phyloP scores from a whole-genome alignment of 257 asterid species.

The Buddleja alternifolia region DNA sequence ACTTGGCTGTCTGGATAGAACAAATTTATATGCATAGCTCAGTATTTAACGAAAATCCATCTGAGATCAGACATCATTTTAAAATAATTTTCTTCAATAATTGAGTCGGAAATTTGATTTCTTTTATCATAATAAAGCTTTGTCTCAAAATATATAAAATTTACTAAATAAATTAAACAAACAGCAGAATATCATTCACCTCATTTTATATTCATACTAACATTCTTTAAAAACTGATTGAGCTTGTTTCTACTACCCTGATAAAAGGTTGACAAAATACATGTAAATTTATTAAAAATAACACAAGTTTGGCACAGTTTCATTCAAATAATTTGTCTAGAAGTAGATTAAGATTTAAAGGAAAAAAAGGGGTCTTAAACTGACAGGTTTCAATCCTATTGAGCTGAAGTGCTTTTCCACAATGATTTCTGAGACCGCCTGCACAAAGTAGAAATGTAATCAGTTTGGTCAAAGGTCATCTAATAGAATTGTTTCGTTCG shows the following conservation, averaged over 20 bases:
- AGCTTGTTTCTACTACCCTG: too few relatives aligned
- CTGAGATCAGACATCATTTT: neutral
- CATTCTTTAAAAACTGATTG: too few relatives aligned
- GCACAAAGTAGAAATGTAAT: conserved; percentile 31
- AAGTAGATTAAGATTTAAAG: too few relatives aligned
- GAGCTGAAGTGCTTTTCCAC: conserved; percentile 59
- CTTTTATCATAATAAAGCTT: neutral
- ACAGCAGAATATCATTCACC: conserved; percentile 1
- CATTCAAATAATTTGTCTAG: too few relatives aligned
- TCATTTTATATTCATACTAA: neutral
- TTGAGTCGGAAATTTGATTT: neutral
- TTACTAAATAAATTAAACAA: neutral
- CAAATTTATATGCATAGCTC: too few relatives aligned
- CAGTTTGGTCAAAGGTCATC: neutral
- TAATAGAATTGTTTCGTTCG: conserved; percentile 18
- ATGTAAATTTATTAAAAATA: too few relatives aligned
- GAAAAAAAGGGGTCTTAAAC: conserved; percentile 35
- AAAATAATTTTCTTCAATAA: neutral
- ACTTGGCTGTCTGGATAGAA: too few relatives aligned
- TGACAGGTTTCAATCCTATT: conserved; percentile 65
- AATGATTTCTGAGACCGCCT: conserved; percentile 85
- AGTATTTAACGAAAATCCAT: too few relatives aligned
- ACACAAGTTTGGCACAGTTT: too few relatives aligned
- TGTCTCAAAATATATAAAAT: neutral
- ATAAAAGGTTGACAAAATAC: too few relatives aligned